Evolutionary conservation across 495 filamentous ascomycete genomes (phyloP), one percentile per base, ranked within the genome.

Genomic region (Parathielavia hyrcaniae): DNA sequence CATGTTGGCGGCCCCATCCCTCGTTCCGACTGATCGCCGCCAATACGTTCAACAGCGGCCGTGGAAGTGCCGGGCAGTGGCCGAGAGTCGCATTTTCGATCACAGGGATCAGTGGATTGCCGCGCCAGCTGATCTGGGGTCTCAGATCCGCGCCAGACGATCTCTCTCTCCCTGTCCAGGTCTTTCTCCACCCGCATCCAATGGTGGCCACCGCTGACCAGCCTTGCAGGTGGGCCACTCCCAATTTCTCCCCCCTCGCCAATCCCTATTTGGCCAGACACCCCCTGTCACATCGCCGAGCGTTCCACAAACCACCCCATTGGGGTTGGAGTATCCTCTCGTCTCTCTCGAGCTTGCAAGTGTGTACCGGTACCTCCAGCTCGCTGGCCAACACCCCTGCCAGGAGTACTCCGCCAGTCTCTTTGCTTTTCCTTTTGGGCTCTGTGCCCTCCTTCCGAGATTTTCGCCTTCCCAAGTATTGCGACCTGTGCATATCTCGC

Each of bases 91-190:
- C 43, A 56, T 53, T 40, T 53, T 50, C 61, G 58, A 65, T 68
- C 66, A 67, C 68, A 68, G 62, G 67, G 68, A 62, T 70, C 61
- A 58, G 57, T 39, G 55, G 50, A 60, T 58, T 58, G 57, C 61
- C 60, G 60, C 58, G 51, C 26, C 64, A 66, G 67, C 65, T 69
- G 67, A 67, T 69, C 67, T 63, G 62, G 62, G 64, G 55, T 61
- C 52, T 58, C 55, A 58, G 66, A 66, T 65, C 52, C 61, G 55
- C 65, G 16, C 53, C 57, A 52, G 61, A 54, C 66, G 66, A 69
- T 68, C 66, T 62, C 63, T 52, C 40, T 45, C 53, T 55, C 64
- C 60, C 61, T 61, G 64, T 57, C 59, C 50, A 58, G 53, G 59
- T 54, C 45, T n/a, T 17, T 10, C 46, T 45, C 41, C 55, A 53